A percentile compares a stretch with the other conserved stretches of the same genome.
Evolutionary conservation across 768 basidiomycete genomes (phyloP).

Genomic region (Tricholoma hemisulphureum): DNA sequence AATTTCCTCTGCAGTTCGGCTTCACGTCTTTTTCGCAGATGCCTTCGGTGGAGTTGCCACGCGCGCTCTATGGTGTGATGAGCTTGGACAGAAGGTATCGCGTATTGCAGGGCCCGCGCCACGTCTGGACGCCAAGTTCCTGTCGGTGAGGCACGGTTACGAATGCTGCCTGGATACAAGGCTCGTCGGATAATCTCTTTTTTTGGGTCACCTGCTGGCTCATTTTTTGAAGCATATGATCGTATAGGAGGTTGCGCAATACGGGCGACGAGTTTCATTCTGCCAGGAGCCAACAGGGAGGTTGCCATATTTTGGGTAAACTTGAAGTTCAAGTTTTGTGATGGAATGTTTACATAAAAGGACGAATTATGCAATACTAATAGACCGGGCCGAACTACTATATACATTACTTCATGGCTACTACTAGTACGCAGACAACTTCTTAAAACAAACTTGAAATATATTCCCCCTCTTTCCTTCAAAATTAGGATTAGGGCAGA

Average conservation of each 20-base stretch:
- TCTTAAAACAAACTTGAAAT: no score
- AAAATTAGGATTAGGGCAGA: background rate
- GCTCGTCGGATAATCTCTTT: constrained; percentile 73
- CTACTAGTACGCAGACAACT: no score
- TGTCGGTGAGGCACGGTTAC: constrained; percentile 68
- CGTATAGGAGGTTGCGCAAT: constrained; percentile 25
- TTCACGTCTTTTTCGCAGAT: constrained; percentile 65
- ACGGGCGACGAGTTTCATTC: constrained; percentile 32
- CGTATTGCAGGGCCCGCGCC: constrained; percentile 68
- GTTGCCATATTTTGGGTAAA: constrained; percentile 9
- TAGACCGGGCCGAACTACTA: no score
- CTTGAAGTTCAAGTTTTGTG: background rate
- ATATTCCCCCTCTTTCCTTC: no score
- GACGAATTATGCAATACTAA: background rate
- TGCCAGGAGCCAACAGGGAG: constrained; percentile 36
- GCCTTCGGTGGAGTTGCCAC: constrained; percentile 79
- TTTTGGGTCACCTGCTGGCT: constrained; percentile 53
- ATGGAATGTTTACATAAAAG: no score
- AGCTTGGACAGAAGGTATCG: constrained; percentile 86
- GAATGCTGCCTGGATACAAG: constrained; percentile 77
- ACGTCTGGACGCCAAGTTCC: constrained; percentile 86
- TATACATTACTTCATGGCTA: no score
- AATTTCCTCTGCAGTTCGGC: constrained; percentile 76
- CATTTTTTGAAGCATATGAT: constrained; percentile 43
- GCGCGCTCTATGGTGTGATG: constrained; percentile 92